phyloP scores from a whole-genome alignment of 2,329 filamentous ascomycete species.

The Camillea tinctor region DNA sequence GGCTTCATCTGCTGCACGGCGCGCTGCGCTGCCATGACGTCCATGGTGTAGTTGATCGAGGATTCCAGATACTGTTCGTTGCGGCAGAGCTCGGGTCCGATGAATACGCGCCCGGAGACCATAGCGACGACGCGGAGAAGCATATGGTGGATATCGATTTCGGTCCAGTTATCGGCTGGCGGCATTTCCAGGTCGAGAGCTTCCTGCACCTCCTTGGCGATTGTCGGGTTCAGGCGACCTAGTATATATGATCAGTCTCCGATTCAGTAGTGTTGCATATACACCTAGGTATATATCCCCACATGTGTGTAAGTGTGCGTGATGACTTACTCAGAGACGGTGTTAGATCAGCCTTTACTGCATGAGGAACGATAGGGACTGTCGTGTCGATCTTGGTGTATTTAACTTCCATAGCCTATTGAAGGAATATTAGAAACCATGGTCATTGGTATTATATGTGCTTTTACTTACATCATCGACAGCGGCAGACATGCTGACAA shows the following conservation, averaged over 20 bases:
- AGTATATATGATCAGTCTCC: not conserved
- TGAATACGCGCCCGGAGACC: not conserved
- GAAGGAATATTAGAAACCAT: not conserved
- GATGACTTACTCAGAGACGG: not conserved
- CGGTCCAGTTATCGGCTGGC: not conserved
- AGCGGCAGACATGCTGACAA: not conserved
- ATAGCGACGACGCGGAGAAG: not conserved
- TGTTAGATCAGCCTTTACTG: not conserved
- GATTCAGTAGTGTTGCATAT: not conserved
- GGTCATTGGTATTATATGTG: not conserved
- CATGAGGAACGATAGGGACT: not conserved
- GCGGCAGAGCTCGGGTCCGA: not conserved
- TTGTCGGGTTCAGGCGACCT: not conserved
- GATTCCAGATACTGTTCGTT: not conserved
- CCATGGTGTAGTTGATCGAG: not conserved
- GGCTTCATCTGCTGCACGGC: not conserved
- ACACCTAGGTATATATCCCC: no score
- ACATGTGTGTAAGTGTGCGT: no score
- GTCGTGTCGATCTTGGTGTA: not conserved
- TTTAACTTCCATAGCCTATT: not conserved
- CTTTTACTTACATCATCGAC: not conserved
- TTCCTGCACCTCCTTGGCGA: not conserved
- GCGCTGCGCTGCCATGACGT: not conserved
- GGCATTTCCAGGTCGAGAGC: not conserved
- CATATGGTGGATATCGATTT: not conserved